phyloP scores from a whole-genome alignment of 345 rosid species.

The Populus tremula region DNA sequence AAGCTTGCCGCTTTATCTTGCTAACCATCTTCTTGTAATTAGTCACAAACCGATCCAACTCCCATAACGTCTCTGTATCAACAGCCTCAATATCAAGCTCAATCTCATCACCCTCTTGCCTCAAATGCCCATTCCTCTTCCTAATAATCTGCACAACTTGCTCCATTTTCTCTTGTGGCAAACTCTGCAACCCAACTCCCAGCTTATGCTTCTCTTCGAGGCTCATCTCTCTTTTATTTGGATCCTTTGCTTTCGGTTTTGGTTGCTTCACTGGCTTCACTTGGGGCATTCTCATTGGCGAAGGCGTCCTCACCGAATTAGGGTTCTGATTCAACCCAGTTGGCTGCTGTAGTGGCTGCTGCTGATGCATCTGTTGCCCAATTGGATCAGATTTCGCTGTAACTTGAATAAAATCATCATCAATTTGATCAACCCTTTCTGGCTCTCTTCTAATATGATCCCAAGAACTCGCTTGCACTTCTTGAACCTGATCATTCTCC shows the following conservation, averaged over 20 bases:
- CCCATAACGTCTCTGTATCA: conserved; percentile 77
- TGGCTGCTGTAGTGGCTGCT: conserved; percentile 12
- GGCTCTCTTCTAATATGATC: conserved; percentile 32
- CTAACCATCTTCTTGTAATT: conserved; percentile 76
- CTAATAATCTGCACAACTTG: conserved; percentile 71
- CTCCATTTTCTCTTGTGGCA: conserved; percentile 84
- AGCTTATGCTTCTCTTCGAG: conserved; percentile 68
- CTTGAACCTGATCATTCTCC: conserved; percentile 21
- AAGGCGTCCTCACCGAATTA: conserved; percentile 32
- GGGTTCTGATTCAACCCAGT: conserved; percentile 19
- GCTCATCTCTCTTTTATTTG: conserved; percentile 70
- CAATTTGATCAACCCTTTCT: conserved; percentile 21
- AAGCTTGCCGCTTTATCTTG: conserved; percentile 69
- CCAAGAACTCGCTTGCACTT: conserved; percentile 52
- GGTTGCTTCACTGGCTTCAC: conserved; percentile 53
- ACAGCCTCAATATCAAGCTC: conserved; percentile 77
- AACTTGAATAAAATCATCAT: conserved; percentile 20
- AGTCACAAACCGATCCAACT: conserved; percentile 77
- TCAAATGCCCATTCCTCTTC: conserved; percentile 62
- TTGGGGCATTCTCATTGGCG: conserved; percentile 34
- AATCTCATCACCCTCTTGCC: conserved; percentile 83
- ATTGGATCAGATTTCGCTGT: conserved; percentile 29
- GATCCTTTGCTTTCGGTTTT: conserved; percentile 82
- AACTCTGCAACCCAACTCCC: conserved; percentile 63
- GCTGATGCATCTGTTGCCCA: conserved; percentile 15